Base-by-base conservation (phyloP, 2,329 filamentous ascomycete species). In the Saccharata proteae region DNA sequence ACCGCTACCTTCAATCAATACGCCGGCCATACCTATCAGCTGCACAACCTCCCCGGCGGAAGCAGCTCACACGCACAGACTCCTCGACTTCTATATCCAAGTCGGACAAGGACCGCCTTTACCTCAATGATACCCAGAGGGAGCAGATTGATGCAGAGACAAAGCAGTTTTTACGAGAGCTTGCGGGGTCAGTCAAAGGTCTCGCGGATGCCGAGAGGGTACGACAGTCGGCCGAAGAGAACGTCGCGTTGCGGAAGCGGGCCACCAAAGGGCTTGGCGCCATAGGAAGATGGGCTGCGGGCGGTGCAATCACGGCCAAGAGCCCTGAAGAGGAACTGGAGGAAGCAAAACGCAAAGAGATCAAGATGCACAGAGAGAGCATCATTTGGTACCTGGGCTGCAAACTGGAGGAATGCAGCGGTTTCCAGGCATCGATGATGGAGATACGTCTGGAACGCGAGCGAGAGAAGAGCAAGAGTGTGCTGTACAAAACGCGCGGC, bases 21-120 rank as follows among this genome's bases (percentile, higher is more conserved):
- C 81, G 88, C 37, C 82, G 85, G 45, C 76, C 85, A 37, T 98
- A 98, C 60, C 80, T 98, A 30, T 90, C 86, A 18, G 85, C 80
- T 14, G 74, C 78, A 5, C 70, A 72, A 40, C 71, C 77, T 14
- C 71, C 75, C 41, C 52, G 60, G 10, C 54, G 59, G 34, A 57
- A 57, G 29, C 64, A 72, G 40, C 62, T 64, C 16, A 59, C 62
- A 29, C 51, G 50, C 33, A 36, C 38, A 28, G 42, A 41, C 35
- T 45, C 34, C 40, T 47, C 37, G 35, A 46, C 33, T 35, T 47
- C 37, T 30, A 46, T 47, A 30, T 38, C 48, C 12, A 39, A 54
- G 32, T 51, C 54, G 30, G 59, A 65, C 36, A 62, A 61, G 34
- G 44, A 46, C 51, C 62, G 46, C 43, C 65, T 69, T 31, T 66